Conservation (phyloP, 1,139 yeast genomes). For the Fermentozyma sake region DNA sequence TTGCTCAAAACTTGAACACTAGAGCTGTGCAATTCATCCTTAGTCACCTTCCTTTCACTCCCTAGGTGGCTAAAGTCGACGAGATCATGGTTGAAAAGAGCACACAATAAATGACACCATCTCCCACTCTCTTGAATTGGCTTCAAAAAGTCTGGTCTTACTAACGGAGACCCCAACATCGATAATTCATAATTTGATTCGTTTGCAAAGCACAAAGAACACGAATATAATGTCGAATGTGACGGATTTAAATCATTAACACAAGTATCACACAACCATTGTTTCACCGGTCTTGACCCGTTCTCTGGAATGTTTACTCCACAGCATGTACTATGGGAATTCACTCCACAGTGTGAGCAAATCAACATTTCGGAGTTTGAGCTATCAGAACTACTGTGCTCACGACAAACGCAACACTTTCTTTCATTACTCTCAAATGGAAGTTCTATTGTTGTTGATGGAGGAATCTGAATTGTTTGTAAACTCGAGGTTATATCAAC, state of each 20-base stretch:
- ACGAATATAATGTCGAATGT: constrained; percentile 54
- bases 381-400: constrained; percentile 21
- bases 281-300: constrained; percentile 23
- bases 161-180: constrained; percentile 33
- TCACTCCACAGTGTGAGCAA: constrained; percentile 68
- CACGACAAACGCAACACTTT: constrained; percentile 58
- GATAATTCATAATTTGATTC: constrained; percentile 46
- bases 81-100: constrained; percentile 42
- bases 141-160: constrained; percentile 64
- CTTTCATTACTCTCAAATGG: constrained; percentile 26
- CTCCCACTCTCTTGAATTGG: constrained; percentile 57
- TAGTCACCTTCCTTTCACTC: constrained; percentile 3
- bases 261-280: constrained; percentile 86
- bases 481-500: constrained; percentile 18
- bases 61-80: constrained; percentile 19
- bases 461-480: constrained; percentile 19
- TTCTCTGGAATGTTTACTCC: constrained; percentile 40
- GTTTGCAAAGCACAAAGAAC: constrained; percentile 61
- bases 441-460: constrained; percentile 14
- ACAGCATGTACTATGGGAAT: constrained; percentile 69
- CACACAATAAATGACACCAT: constrained; percentile 85
- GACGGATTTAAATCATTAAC: constrained; percentile 63
- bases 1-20: constrained; percentile 16
- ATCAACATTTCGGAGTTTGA: constrained; percentile 33
- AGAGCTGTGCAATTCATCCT: constrained; percentile 19